Evolutionary conservation across 2,329 filamentous ascomycete species (phyloP).

Genomic region (Dactylellina sp.): DNA sequence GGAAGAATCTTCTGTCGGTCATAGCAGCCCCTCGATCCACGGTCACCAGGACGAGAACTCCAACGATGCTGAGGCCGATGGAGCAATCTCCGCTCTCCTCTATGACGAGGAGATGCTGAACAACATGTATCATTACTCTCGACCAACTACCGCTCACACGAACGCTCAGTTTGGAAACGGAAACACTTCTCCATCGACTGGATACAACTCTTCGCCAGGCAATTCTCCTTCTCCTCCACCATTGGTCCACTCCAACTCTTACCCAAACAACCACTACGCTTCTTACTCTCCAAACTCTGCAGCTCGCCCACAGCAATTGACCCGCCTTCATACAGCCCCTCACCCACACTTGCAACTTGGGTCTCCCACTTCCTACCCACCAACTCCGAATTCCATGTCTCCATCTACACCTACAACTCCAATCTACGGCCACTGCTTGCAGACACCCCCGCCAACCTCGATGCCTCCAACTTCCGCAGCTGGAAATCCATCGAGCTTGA

Average conservation of each 20-base stretch:
- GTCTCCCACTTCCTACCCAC: conserved; percentile 49
- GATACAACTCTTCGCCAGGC: conserved; percentile 51
- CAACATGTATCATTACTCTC: conserved; percentile 56
- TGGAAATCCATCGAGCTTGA: conserved; percentile 46
- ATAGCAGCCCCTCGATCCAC: conserved; percentile 55
- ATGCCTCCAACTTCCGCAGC: conserved; percentile 55
- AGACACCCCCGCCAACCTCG: conserved; percentile 47
- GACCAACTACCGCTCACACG: conserved; percentile 48
- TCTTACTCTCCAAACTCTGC: conserved; percentile 46
- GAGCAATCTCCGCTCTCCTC: conserved; percentile 52
- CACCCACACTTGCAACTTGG: conserved; percentile 51
- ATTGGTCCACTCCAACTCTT: conserved; percentile 55
- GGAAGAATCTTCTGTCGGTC: conserved; percentile 53
- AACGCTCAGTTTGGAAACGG: conserved; percentile 52
- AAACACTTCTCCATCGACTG: conserved; percentile 42
- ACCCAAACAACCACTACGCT: conserved; percentile 43
- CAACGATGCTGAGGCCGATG: conserved; percentile 42
- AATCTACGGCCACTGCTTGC: conserved; percentile 54
- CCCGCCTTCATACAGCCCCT: conserved; percentile 44
- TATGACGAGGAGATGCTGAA: conserved; percentile 56
- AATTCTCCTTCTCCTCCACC: conserved; percentile 54
- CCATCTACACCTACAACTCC: conserved; percentile 56
- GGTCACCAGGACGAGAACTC: conserved; percentile 51
- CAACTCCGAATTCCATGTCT: conserved; percentile 51
- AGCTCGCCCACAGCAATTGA: conserved; percentile 49